A percentile compares a stretch with the other conserved stretches of the same genome.
These are phyloP conservation scores for Powellomyces hirtus DNA, from an alignment of 192 early-diverging fungal species.

Conservation along the genomic window DNA sequence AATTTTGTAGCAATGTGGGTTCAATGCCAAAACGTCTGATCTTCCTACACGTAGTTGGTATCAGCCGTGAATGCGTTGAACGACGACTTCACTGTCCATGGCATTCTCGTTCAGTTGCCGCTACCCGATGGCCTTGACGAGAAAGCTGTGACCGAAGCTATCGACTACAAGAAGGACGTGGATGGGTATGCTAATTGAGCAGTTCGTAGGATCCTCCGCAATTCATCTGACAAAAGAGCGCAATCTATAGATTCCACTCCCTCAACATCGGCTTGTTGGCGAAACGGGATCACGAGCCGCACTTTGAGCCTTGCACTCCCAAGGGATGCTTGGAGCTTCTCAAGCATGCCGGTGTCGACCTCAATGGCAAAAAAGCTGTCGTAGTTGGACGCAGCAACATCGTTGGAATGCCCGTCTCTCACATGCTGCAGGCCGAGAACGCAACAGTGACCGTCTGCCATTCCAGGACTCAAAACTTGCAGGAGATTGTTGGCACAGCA, in stretches of 20 bases:
- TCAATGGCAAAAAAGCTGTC: slow-evolving; percentile 87
- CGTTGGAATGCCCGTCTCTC: slow-evolving; percentile 85
- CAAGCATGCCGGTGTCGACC: slow-evolving; percentile 55
- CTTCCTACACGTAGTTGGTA: slow-evolving; percentile 54
- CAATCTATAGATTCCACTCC: slow-evolving; percentile 78
- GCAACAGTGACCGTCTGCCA: slow-evolving; percentile 97
- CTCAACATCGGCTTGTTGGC: slow-evolving; percentile 89
- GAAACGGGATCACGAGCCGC: slow-evolving; percentile 73
- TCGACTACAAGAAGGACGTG: slow-evolving; percentile 89
- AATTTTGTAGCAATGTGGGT: neutral
- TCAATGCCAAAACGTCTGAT: slow-evolving; percentile 1
- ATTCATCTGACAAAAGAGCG: neutral
- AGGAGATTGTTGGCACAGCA: slow-evolving; percentile 71
- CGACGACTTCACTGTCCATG: slow-evolving; percentile 79
- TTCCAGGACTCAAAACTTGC: slow-evolving; percentile 73
- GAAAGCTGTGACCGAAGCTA: slow-evolving; percentile 76
- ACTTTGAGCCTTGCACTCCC: slow-evolving; percentile 96
- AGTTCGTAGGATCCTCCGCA: neutral
- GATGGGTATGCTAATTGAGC: slow-evolving; percentile 69
- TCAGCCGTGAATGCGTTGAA: slow-evolving; percentile 70
- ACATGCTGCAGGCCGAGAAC: slow-evolving; percentile 75
- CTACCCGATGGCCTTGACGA: slow-evolving; percentile 85
- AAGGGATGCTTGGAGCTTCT: slow-evolving; percentile 89
- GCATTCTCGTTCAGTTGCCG: slow-evolving; percentile 94
- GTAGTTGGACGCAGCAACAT: slow-evolving; percentile 97